These are phyloP conservation scores for Colletotrichum sp. DNA, from an alignment of 2,329 filamentous ascomycete species.

Conservation along the genomic window DNA sequence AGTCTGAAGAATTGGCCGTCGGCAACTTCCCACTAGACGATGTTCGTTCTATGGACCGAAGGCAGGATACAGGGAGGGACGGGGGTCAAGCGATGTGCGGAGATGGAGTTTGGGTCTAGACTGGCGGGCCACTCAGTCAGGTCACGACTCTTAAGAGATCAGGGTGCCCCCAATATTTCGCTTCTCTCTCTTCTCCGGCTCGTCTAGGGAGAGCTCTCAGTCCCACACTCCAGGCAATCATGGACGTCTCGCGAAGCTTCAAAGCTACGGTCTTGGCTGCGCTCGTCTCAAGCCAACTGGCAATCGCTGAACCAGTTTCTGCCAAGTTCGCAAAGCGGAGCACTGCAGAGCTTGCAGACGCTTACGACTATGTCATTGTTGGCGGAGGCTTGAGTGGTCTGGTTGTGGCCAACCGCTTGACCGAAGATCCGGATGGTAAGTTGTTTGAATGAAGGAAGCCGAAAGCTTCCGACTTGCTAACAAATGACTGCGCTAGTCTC, in stretches of 20 bases:
- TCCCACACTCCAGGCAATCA: not conserved
- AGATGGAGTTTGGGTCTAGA: not conserved
- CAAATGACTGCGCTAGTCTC: conserved; percentile 15
- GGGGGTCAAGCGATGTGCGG: not conserved
- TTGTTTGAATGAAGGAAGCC: not conserved
- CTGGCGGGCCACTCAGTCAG: not conserved
- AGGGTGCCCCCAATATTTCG: not conserved
- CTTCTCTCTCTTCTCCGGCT: not conserved
- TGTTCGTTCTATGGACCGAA: not conserved
- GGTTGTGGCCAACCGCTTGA: conserved; percentile 40
- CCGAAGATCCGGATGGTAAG: conserved; percentile 31
- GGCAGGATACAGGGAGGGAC: not conserved
- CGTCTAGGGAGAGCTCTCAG: not conserved
- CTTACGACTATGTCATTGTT: conserved; percentile 41
- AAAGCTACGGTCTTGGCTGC: not conserved
- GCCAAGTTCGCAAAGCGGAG: conserved; percentile 2
- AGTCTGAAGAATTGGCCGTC: not conserved
- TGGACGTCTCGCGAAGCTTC: not conserved
- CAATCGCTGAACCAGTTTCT: not conserved
- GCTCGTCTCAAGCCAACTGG: not conserved
- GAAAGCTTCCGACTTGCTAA: not conserved
- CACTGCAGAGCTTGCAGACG: not conserved
- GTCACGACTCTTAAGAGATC: not conserved
- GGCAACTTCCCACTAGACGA: not conserved
- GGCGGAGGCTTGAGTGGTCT: conserved; percentile 41